phyloP scores from a whole-genome alignment of 371 early-diverging fungal genomes.

The Choanephora cucurbitarum region DNA sequence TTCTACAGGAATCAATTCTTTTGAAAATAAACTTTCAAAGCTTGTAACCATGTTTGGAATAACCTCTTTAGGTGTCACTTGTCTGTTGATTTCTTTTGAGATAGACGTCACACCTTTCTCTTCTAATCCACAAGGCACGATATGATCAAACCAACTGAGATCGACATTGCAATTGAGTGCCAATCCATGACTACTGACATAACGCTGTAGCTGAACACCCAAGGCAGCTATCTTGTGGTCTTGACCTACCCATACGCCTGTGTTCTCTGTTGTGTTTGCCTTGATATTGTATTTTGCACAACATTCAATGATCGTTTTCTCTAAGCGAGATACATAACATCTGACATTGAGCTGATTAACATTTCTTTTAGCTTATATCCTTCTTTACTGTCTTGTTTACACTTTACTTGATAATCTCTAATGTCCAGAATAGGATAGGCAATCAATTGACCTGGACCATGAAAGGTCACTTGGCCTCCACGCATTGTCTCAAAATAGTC shows the following conservation, averaged over 20 bases:
- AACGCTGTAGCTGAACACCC: slow-evolving; percentile 86
- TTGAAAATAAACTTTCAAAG: slow-evolving; percentile 33
- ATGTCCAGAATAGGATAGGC: slow-evolving; percentile 93
- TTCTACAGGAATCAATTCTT: slow-evolving; percentile 23
- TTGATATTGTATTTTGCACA: slow-evolving; percentile 67
- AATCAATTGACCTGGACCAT: slow-evolving; percentile 97
- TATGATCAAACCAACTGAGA: slow-evolving; percentile 82
- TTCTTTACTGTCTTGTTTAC: background rate
- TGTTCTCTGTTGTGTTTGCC: slow-evolving; percentile 72
- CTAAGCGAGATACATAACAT: slow-evolving; percentile 81
- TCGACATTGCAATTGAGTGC: slow-evolving; percentile 92
- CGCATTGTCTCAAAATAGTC: slow-evolving; percentile 82
- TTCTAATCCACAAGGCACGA: slow-evolving; percentile 89
- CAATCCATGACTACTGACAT: slow-evolving; percentile 93
- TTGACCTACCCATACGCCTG: slow-evolving; percentile 86
- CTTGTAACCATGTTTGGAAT: slow-evolving; percentile 30
- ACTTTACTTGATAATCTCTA: slow-evolving; percentile 56
- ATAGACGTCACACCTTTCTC: slow-evolving; percentile 83
- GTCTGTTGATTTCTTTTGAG: slow-evolving; percentile 40
- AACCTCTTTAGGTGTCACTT: slow-evolving; percentile 20
- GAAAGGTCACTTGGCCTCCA: slow-evolving; percentile 96
- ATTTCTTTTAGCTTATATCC: background rate
- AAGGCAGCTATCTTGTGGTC: slow-evolving; percentile 78
- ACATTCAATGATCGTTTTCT: slow-evolving; percentile 74
- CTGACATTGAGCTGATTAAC: slow-evolving; percentile 61